A percentile compares a stretch with the other conserved stretches of the same genome.
These are phyloP conservation scores for Rhizoclosmatium sp. DNA, from an alignment of 192 early-diverging fungal species.

Conservation along the genomic window DNA sequence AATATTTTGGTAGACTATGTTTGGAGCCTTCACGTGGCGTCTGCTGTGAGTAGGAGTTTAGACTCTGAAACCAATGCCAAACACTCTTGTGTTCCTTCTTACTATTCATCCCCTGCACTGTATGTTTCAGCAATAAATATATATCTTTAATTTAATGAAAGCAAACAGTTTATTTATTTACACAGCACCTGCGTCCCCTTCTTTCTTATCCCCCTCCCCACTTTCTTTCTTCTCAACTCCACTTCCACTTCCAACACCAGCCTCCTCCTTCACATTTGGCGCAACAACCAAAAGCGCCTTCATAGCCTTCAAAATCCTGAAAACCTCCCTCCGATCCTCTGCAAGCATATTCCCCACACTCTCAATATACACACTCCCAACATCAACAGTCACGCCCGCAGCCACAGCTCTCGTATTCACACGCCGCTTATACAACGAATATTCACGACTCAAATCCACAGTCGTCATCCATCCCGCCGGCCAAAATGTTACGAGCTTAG, in stretches of 20 bases:
- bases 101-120: no score
- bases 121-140: no score
- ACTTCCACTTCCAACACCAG: neutral
- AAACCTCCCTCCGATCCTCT: constrained; percentile 17
- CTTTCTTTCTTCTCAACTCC: neutral
- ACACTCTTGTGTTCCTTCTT: no score
- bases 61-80: no score
- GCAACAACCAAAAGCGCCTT: constrained; percentile 12
- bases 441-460: constrained; percentile 28
- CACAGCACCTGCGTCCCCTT: no score
- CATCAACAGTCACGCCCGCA: neutral
- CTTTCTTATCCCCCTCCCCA: no score
- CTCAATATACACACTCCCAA: constrained; percentile 14
- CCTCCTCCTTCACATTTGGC: neutral
- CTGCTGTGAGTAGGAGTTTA: no score
- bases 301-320: constrained; percentile 28
- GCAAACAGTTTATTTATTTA: no score
- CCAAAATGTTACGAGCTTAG: constrained; percentile 35
- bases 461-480: constrained; percentile 34
- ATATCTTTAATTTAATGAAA: no score
- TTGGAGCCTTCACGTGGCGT: no score
- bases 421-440: constrained; percentile 23
- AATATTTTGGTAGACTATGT: no score
- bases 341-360: constrained; percentile 17
- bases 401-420: constrained; percentile 1